A percentile compares a stretch with the other conserved stretches of the same genome.
phyloP scores from a whole-genome alignment of 371 early-diverging fungal species.

The Mortierella sp. region DNA sequence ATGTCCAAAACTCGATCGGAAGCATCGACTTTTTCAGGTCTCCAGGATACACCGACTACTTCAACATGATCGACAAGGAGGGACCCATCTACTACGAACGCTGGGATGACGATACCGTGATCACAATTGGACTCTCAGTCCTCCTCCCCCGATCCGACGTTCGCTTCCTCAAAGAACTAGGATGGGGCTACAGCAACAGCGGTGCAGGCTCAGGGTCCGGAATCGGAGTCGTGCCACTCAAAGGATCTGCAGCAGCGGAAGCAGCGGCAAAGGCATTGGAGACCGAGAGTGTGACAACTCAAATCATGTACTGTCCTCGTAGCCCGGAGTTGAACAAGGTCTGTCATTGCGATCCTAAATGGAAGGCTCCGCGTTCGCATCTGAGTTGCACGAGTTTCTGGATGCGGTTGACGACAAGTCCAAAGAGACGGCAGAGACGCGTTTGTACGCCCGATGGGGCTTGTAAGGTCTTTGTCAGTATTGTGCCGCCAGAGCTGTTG shows the following conservation, averaged over 20 bases:
- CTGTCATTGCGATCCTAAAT: conserved; percentile 28
- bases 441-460: conserved; percentile 53
- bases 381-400: conserved; percentile 37
- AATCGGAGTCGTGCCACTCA: background rate
- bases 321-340: conserved; percentile 1
- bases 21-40: conserved; percentile 44
- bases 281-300: background rate
- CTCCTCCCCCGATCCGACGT: conserved; percentile 20
- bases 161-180: conserved; percentile 22
- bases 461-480: conserved; percentile 62
- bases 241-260: background rate
- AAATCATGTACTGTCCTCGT: conserved; percentile 31
- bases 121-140: conserved; percentile 34
- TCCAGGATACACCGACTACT: conserved; percentile 23
- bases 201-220: background rate
- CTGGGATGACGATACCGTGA: conserved; percentile 35
- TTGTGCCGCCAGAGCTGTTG: background rate
- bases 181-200: conserved; percentile 22
- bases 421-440: conserved; percentile 21
- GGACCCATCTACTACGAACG: conserved; percentile 45
- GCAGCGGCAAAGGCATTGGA: background rate
- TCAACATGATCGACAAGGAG: conserved; percentile 28
- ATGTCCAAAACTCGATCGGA: conserved; percentile 35
- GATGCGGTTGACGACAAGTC: conserved; percentile 25
- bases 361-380: conserved; percentile 10